Evolutionary conservation across 2,329 filamentous ascomycete genomes (phyloP), one percentile per base, ranked within the genome.

Genomic region (Fusarium goolgardi): DNA sequence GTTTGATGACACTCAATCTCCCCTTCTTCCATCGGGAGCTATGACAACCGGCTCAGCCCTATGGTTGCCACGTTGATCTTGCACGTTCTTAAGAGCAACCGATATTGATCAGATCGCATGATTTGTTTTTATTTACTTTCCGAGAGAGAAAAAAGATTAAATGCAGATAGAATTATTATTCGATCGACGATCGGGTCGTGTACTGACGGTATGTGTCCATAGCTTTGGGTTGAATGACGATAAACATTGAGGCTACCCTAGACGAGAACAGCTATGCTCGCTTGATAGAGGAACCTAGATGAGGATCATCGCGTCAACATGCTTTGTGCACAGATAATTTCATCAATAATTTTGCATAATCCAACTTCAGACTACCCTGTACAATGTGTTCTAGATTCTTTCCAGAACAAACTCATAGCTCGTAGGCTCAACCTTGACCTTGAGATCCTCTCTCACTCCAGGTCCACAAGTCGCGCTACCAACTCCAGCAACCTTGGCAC

Each of bases 401-500:
- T 58, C 39, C 9, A 58, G 18, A 18, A 44, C 15, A n/a, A 61
- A 61, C 6, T 44, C 40, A 8, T 55, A 61, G 1, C 27, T 31
- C 10, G 23, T 31, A 11, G 56, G 23, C 9, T 35, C 41, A 8
- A 61, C 46, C 21, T 46, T 61, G 6, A 61, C 46, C 6, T 44
- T 20, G 3, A 61, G 15, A 31, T 61, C 59, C 2, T 61, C 56
- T 9, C 56, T 10, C 1, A 62, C 59, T 1, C 59, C 59, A 23
- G 59, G 59, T n/a, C 59, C 59, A 46, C 59, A 62, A 7, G 59
- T 62, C 5, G 57, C 59, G 15, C 57, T 62, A 21, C 59, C 59
- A 3, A 62, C 47, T 27, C 59, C 59, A 20, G 59, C 59, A 25
- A 62, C 59, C 40, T 39, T 55, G 1, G 47, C 40, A 8, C 57